Base-by-base conservation (phyloP, 2,329 filamentous ascomycete genomes). In the Phialophora tarda region DNA sequence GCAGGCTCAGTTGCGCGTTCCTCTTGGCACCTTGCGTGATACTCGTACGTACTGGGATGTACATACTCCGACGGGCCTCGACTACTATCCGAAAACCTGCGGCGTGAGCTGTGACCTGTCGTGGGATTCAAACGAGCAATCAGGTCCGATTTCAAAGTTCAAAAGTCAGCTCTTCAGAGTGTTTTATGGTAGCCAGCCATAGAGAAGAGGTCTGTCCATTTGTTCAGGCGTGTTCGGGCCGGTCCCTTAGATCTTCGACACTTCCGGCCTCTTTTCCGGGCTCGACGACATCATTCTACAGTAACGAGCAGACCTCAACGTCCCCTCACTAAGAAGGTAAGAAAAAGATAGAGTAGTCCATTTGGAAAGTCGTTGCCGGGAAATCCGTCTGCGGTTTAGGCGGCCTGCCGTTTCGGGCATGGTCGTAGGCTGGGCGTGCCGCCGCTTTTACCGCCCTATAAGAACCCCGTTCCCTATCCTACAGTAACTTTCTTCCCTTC, bases 201-300 rank as follows among this genome's bases (percentile, higher is more conserved):
- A 17, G 38, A 44, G 17, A 44, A 44, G 17, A 44, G 17, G 17
- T n/a, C 38, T 44, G 17, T 44, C 14, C 12, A 14, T 41, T 4
- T 44, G 10, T 8, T 53, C 21, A 38, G 55, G 17, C 26, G 50
- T 62, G 32, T 56, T 62, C 60, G 60, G 60, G 32, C 60, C 60
- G 60, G 51, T 32, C 60, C 60, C 60, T 62, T 10, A 24, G 30
- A 61, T 41, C 24, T 11, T 53, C 30, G 11, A 51, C 23, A 32
- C 30, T 26, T 30, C 38, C 51, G 32, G 59, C 51, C 28, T 26
- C 17, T 11, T 6, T 30, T 56, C 48, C 50, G 30, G 44, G 26
- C 23, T 48, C 30, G 38, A 62, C 59, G 60, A 62, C 60, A 62
- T 62, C 44, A 21, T 30, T 59, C 14, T n/a, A 44, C 17, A 4